These are phyloP conservation scores for Aspergillus melleus DNA, from an alignment of 2,329 filamentous ascomycete genomes.

Conservation along the genomic window DNA sequence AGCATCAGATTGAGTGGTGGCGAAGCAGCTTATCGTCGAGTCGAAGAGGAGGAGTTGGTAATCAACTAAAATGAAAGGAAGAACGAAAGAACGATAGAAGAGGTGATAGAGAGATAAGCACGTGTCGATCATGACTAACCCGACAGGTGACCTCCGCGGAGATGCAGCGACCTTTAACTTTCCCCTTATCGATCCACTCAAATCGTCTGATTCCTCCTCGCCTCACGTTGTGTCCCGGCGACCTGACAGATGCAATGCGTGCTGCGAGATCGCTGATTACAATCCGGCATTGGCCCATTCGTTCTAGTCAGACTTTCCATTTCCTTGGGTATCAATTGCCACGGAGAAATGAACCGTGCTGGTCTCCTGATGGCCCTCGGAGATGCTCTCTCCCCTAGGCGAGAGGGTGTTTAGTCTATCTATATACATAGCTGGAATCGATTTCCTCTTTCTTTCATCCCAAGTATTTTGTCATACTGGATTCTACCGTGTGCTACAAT, in stretches of 20 bases:
- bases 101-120: neutral
- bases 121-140: neutral
- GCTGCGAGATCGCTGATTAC: neutral
- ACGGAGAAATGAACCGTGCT: neutral
- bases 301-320: neutral
- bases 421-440: neutral
- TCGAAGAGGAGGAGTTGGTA: neutral
- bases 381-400: neutral
- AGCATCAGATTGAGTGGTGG: neutral
- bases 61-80: neutral
- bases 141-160: neutral
- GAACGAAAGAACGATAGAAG: neutral
- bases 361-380: neutral
- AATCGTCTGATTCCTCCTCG: neutral
- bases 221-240: neutral
- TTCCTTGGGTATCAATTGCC: neutral
- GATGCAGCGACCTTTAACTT: neutral
- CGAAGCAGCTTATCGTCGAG: neutral
- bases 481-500: constrained; percentile 17
- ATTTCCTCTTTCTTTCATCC: neutral
- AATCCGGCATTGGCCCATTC: neutral
- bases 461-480: neutral
- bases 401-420: neutral
- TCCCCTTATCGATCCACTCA: neutral
- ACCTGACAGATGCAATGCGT: neutral